Conservation (phyloP, 176 grass and related monocot species). For the Dactylis glomerata region DNA sequence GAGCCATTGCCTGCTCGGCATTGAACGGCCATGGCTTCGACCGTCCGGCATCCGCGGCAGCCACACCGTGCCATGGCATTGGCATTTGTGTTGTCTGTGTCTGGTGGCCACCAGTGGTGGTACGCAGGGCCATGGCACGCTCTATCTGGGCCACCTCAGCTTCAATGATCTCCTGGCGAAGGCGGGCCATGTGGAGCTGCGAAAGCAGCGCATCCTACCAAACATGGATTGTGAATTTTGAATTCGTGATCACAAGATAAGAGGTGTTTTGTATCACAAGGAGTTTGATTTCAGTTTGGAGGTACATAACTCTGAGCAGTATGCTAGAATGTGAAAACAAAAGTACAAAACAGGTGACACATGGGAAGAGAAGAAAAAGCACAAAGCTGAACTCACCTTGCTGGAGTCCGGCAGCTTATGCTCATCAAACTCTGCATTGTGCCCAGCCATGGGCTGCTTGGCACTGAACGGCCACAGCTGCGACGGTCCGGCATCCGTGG, state of each 20-base stretch:
- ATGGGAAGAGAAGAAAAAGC: neutral
- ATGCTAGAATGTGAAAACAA: no score
- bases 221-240: neutral
- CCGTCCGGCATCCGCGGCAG: neutral
- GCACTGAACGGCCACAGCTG: neutral
- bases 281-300: no score
- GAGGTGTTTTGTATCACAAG: no score
- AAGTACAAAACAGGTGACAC: no score
- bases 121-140: neutral
- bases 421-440: neutral
- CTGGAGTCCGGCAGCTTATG: neutral
- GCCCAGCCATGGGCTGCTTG: neutral
- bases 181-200: slow-evolving; percentile 32
- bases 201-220: slow-evolving; percentile 23
- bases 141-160: slow-evolving; percentile 34
- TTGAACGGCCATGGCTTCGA: neutral
- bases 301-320: no score
- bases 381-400: slow-evolving; percentile 20
- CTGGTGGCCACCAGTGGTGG: neutral
- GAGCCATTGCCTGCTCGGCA: neutral
- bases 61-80: neutral
- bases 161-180: slow-evolving; percentile 23
- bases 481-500: neutral
- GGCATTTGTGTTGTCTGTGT: neutral
- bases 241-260: neutral